phyloP scores from a whole-genome alignment of 2,329 filamentous ascomycete species.

The Botrytis paeoniae region DNA sequence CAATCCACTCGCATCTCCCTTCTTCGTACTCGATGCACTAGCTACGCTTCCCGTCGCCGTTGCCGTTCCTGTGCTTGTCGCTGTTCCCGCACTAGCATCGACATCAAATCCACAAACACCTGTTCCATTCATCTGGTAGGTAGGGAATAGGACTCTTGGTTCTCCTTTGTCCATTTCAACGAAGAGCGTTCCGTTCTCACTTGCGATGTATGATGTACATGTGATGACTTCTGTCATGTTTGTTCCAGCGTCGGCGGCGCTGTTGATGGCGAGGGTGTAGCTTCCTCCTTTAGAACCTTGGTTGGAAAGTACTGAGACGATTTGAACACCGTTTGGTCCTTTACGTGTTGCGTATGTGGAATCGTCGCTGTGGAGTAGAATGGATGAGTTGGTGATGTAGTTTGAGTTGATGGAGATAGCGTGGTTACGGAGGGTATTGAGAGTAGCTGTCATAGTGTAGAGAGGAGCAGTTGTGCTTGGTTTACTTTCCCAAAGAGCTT shows the following conservation, averaged over 20 bases:
- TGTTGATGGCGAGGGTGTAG: slow-evolving; percentile 12
- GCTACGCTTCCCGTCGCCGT: background rate
- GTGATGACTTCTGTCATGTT: slow-evolving; percentile 23
- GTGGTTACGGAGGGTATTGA: slow-evolving; percentile 26
- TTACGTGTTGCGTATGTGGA: slow-evolving; percentile 25
- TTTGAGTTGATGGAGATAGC: slow-evolving; percentile 18
- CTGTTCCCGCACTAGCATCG: background rate
- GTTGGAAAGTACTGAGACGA: slow-evolving; percentile 41
- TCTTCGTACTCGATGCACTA: background rate
- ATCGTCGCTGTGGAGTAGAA: slow-evolving; percentile 22
- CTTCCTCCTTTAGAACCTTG: slow-evolving; percentile 32
- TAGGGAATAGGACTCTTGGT: slow-evolving; percentile 15
- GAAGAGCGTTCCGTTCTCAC: slow-evolving; percentile 5
- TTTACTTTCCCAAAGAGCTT: slow-evolving; percentile 43
- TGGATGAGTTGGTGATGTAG: slow-evolving; percentile 22
- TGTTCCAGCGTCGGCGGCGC: slow-evolving; percentile 18
- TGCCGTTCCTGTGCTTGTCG: background rate
- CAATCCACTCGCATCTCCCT: slow-evolving; percentile 1
- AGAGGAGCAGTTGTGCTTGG: slow-evolving; percentile 41
- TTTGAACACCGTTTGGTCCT: slow-evolving; percentile 22
- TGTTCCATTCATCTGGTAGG: background rate
- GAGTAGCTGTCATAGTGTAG: slow-evolving; percentile 39
- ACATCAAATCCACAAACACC: background rate
- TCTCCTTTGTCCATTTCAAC: slow-evolving; percentile 8
- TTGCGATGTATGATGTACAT: slow-evolving; percentile 15